Conservation (phyloP, 306 rosid genomes). For the Oxytropis ochrocephala region DNA sequence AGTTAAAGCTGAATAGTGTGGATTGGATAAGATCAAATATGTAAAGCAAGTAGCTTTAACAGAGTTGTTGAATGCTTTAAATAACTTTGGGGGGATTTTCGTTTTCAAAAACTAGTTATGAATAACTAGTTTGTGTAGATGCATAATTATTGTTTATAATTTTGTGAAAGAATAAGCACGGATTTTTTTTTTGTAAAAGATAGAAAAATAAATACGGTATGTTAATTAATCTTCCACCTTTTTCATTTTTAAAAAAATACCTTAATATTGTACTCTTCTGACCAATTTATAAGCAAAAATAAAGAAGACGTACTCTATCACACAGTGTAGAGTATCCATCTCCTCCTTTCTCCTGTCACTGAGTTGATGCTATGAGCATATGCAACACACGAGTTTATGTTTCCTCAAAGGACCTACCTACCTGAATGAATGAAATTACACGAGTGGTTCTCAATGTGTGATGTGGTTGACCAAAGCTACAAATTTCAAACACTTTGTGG, state of each 20-base stretch:
- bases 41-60: neutral
- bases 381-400: conserved; percentile 4
- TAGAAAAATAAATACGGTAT: no score
- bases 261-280: no score
- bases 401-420: neutral
- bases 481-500: neutral
- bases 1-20: neutral
- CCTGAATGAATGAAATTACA: neutral
- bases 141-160: no score
- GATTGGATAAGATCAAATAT: neutral
- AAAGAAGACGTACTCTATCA: neutral
- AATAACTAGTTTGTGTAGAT: no score
- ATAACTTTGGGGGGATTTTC: no score
- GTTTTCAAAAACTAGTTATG: no score
- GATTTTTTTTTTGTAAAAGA: no score
- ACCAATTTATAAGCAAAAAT: no score
- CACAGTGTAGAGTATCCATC: neutral
- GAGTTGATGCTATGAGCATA: neutral
- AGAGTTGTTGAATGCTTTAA: no score
- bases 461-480: neutral
- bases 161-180: no score
- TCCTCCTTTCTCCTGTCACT: neutral
- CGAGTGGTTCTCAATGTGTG: neutral
- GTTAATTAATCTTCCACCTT: no score
- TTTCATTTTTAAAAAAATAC: no score